phyloP scores from a whole-genome alignment of 2,329 filamentous ascomycete species.

The Microascus cirrosus region DNA sequence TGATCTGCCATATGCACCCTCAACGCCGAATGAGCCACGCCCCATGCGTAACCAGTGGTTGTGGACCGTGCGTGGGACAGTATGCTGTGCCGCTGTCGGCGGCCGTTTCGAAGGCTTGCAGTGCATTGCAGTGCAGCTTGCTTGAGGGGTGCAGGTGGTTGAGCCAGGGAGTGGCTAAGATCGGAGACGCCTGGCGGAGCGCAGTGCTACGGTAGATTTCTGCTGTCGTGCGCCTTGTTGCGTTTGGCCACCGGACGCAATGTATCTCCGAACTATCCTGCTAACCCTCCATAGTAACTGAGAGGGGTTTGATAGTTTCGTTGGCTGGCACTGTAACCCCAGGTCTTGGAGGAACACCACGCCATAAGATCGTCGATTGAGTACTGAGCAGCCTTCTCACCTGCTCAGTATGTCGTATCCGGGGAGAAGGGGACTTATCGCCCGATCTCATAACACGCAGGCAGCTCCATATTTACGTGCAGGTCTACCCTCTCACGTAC shows the following conservation, averaged over 20 bases:
- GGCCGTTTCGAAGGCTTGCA: neutral
- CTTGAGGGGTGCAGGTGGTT: neutral
- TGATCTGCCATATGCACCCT: neutral
- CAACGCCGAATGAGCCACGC: neutral
- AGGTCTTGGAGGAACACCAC: too few relatives aligned
- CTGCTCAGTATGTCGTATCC: too few relatives aligned
- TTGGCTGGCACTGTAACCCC: too few relatives aligned
- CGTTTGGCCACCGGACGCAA: neutral
- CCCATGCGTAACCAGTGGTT: neutral
- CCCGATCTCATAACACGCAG: too few relatives aligned
- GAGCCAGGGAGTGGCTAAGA: neutral
- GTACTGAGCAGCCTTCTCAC: too few relatives aligned
- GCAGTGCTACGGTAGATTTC: neutral
- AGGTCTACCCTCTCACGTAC: too few relatives aligned
- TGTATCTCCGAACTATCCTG: neutral
- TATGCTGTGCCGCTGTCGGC: neutral
- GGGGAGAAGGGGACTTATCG: too few relatives aligned
- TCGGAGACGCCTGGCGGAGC: neutral
- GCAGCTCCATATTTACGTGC: too few relatives aligned
- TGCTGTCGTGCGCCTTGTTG: neutral
- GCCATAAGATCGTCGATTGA: too few relatives aligned
- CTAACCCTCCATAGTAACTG: neutral
- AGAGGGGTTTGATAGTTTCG: too few relatives aligned
- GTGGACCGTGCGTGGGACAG: neutral
- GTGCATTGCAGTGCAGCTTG: neutral